Evolutionary conservation across 805 yeast genomes (phyloP), one percentile per base, ranked within the genome.

Genomic region (Tetrapisispora phaffii): DNA sequence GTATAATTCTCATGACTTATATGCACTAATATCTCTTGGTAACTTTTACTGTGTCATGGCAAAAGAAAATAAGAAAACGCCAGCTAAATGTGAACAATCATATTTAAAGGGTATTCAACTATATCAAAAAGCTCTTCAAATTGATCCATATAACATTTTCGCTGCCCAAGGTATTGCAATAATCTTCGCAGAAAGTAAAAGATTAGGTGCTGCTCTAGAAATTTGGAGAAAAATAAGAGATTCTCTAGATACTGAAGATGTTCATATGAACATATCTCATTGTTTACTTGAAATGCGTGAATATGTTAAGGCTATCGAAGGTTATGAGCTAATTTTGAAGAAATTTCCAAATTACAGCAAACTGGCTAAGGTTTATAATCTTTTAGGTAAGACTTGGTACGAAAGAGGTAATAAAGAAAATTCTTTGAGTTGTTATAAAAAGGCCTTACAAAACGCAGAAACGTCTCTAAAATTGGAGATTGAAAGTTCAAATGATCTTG

Each of bases 141-240:
- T 88, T 24, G 97, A 93, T 66, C 78, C 89, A 2, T 72, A 75
- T 53, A 86, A 90, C 60, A 90, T 89, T 1, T 93, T 82, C 68
- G 99, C 98, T 5, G 97, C 98, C 1, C 98, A 93, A 65, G 99
- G 99, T 45, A 73, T 93, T 50, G 97, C 97, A 1, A 87, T 93
- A 45, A 79, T 88, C 4, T 84, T 87, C 62, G 94, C 95, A 10
- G 97, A 90, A 57, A 82, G 80, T 56, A 80, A 81, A 52, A 80
- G 85, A 53, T 67, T 77, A 29, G 79, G 77, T 22, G 72, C 80
- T 49, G 96, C 97, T 0, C 71, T 89, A 56, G 95, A 86, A 52
- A 81, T 89, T 38, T 80, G 93, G 57, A 76, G 94, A 62, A 87
- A 89, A 54, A 79, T 89, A 44, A 77, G 96, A 58, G 98, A 93